Evolutionary conservation across 2,329 filamentous ascomycete species (phyloP), one percentile per base, ranked within the genome.

Genomic region (Diaporthe caulivora): DNA sequence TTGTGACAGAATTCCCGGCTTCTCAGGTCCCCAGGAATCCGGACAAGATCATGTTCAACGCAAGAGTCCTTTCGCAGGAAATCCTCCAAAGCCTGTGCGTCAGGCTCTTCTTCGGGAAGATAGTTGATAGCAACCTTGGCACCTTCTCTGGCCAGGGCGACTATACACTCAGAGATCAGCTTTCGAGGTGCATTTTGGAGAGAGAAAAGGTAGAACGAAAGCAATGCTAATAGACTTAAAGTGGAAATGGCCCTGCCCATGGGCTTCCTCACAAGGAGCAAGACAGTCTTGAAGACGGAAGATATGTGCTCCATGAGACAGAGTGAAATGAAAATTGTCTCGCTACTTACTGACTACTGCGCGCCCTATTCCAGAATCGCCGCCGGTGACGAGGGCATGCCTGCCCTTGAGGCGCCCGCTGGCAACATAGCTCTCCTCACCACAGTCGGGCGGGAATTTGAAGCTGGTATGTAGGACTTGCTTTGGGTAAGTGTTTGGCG

Each of bases 111-210:
- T 24, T 65, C 62, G 10, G 62, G 62, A 6, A 65, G 62, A 44
- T 65, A 65, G 15, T 65, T 65, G 9, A 65, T 65, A 21, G 62
- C 62, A 8, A 65, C 62, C 8, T 53, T 65, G 62, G 44, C 62
- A 2, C 62, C 62, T 31, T 65, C 62, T 9, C 62, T 31, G 2
- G 62, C 62, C 10, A 65, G 8, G 24, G 62, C 44, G 31, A 65
- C 40, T 64, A 1, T 31, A n/a, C 5, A 24, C n/a, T 8, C 4
- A 6, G 26, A 2, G 15, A 15, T 64, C 18, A 64, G 58, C 8
- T 21, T 9, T 31, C 58, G 31, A 9, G 15, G 24, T 24, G 1
- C 7, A 9, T 5, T 9, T 40, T 2, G 11, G 37, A 40, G 37
- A 40, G 11, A 2, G 13, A 40, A 10, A 10, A 10, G 34, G 34